Percentiles rank a stretch among this genome's conserved stretches.
Conservation (phyloP, 306 rosid species). For the Vigna unguiculata region DNA sequence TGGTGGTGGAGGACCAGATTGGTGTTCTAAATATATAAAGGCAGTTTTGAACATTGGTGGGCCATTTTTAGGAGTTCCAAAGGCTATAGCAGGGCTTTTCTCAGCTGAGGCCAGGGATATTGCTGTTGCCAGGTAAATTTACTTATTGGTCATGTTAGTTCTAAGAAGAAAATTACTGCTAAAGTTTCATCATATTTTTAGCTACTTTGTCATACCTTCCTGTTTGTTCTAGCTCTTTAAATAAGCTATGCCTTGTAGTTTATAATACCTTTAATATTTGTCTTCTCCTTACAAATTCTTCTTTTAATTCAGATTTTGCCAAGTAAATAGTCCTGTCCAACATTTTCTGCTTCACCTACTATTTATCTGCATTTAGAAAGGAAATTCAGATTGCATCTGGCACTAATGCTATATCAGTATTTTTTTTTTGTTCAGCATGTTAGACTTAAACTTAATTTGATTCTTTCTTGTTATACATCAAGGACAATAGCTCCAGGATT, state of each 20-base stretch:
- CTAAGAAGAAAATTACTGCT: neutral
- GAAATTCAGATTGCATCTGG: conserved; percentile 14
- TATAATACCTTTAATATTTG: conserved; percentile 10
- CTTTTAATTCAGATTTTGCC: conserved; percentile 18
- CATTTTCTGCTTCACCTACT: conserved; percentile 12
- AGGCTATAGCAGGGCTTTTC: conserved; percentile 86
- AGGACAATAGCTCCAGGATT: conserved; percentile 87
- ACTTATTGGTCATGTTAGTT: neutral
- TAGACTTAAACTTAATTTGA: conserved; percentile 28
- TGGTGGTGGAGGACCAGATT: conserved; percentile 89
- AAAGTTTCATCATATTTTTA: neutral
- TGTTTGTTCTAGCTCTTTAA: neutral
- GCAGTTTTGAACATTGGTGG: conserved; percentile 84
- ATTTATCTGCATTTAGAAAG: conserved; percentile 30
- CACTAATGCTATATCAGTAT: neutral
- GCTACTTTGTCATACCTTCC: neutral
- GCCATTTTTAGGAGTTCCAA: conserved; percentile 90
- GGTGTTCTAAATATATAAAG: conserved; percentile 86
- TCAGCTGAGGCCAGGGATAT: conserved; percentile 86
- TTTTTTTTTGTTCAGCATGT: conserved; percentile 13
- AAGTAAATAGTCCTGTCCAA: conserved; percentile 15
- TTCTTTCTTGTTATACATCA: conserved; percentile 41
- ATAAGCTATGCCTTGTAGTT: neutral
- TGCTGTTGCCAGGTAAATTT: conserved; percentile 78
- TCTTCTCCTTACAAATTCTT: conserved; percentile 10